Evolutionary conservation across 257 asterid species (phyloP), one percentile per base, ranked within the genome.

Genomic region (Przewalskia tangutica): DNA sequence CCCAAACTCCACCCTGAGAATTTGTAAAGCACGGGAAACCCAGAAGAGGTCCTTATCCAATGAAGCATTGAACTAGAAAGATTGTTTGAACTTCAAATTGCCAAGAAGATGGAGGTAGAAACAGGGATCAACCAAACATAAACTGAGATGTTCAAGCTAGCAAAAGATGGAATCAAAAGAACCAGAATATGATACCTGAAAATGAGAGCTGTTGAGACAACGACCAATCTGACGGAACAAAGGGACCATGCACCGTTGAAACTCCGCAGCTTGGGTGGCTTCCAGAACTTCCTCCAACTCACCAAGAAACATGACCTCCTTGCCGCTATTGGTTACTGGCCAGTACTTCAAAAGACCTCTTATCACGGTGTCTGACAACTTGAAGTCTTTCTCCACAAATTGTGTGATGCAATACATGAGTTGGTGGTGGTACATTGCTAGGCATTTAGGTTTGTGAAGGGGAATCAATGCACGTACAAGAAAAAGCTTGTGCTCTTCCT

Each of bases 401-500:
- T 87, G 88, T 54, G 85, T 82, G 46, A 85, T 79, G 79, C 90
- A 87, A 82, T 87, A 85, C 20, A 83, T 78, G 53, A 87, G 88
- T 10, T 85, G 90, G 51, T 83, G 87, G 76, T 87, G 90, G 65
- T 87, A 87, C 48, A 84, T 80, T 10, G 87, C 55, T 54, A 79
- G 44, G 59, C 87, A 85, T 73, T 79, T 87, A 13, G 90, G 88
- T n/a, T 87, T 87, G 85, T 87, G 90, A 82, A 87, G 90, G 42
- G 90, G 90, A 38, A 87, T 66, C 81, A 87, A 60, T 13, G 81
- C 90, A 48, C 88, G 90, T 50, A 70, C 80, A 42, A 87, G 90
- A 71, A 87, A 87, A 83, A 87, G 90, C 76, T 83, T 87, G 81
- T 87, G 90, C 86, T 87, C 90, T 84, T 87, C 88, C 84, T 87